A percentile compares a stretch with the other conserved stretches of the same genome.
Conservation (phyloP, 352 stramenopile genomes). For the Pythium rhizo-oryzae region DNA sequence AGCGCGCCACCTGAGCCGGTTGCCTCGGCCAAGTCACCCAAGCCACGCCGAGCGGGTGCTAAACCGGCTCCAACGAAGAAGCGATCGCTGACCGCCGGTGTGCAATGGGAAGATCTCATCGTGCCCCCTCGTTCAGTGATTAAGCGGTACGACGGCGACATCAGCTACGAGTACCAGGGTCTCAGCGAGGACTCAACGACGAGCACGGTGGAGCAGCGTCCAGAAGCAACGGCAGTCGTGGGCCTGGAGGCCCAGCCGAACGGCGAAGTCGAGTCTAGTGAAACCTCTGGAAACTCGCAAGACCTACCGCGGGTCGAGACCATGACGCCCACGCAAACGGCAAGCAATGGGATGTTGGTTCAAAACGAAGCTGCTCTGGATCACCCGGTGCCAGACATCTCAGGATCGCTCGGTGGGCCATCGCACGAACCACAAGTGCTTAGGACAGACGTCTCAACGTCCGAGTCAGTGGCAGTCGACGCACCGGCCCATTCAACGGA, state of each 20-base stretch:
- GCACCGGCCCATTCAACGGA: not conserved
- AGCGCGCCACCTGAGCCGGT: not conserved
- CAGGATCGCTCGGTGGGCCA: no score
- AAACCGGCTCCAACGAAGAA: not conserved
- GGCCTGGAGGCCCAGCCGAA: not conserved
- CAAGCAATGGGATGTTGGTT: no score
- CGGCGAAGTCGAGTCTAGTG: not conserved
- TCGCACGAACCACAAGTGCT: no score
- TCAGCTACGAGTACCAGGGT: not conserved
- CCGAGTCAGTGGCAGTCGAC: not conserved
- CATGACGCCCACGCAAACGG: no score
- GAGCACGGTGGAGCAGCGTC: no score
- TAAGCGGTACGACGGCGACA: conserved; percentile 9
- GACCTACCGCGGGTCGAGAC: no score
- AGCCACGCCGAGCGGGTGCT: not conserved
- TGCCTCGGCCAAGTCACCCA: not conserved
- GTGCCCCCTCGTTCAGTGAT: conserved; percentile 34
- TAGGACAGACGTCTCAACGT: not conserved
- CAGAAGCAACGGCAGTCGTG: not conserved
- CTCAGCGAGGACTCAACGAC: not conserved
- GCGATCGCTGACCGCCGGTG: not conserved
- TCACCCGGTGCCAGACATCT: no score
- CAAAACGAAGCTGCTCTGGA: no score
- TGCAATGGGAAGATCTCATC: conserved; percentile 46
- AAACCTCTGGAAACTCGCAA: no score